phyloP scores from a whole-genome alignment of 768 basidiomycete genomes.

The Rhizopogon vinicolor region DNA sequence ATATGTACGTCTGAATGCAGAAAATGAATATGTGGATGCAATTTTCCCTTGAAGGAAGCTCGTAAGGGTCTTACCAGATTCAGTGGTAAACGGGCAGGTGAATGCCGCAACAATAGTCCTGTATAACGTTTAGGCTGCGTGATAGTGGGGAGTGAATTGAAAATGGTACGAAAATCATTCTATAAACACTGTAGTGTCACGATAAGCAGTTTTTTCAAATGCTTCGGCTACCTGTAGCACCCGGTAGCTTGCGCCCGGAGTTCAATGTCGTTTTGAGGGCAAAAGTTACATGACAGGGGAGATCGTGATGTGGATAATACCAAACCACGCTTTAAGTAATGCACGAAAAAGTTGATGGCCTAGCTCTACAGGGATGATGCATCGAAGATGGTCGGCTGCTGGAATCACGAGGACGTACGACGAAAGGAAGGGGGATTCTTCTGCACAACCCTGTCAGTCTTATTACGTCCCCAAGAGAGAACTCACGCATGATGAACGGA shows the following conservation, averaged over 20 bases:
- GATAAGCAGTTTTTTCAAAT: background rate
- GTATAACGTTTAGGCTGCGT: background rate
- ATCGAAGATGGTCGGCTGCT: too few species aligned
- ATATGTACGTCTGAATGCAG: too few species aligned
- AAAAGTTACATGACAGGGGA: background rate
- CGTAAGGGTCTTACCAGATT: background rate
- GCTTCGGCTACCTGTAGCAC: background rate
- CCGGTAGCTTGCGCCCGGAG: background rate
- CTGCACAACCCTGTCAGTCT: background rate
- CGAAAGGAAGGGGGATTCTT: background rate
- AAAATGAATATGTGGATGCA: background rate
- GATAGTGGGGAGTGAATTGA: background rate
- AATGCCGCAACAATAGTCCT: background rate
- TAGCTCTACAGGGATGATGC: background rate
- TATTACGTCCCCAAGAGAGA: background rate
- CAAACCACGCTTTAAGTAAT: background rate
- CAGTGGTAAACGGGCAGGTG: background rate
- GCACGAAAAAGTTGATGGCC: background rate
- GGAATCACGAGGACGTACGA: background rate
- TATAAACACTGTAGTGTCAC: too few species aligned
- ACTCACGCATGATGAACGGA: background rate
- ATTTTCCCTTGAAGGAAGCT: too few species aligned
- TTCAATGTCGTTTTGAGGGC: background rate
- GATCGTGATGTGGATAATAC: background rate
- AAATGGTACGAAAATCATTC: background rate